phyloP scores from a whole-genome alignment of 768 basidiomycete species.

The Antrodiella citrinella region DNA sequence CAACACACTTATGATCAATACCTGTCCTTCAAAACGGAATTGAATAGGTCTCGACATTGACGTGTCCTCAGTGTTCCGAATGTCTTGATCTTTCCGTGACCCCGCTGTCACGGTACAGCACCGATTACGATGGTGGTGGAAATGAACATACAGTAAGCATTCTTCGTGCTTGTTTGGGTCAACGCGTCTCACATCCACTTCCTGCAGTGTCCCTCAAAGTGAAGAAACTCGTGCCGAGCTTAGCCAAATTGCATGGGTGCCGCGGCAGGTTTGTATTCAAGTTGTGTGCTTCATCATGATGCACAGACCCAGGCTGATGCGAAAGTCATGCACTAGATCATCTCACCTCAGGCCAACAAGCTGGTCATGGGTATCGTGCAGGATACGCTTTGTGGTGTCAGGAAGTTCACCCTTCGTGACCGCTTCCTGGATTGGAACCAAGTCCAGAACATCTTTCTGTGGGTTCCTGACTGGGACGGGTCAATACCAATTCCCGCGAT shows the following conservation, averaged over 20 bases:
- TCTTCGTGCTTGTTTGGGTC: background rate
- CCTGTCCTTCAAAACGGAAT: no score
- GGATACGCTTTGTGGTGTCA: constrained; percentile 93
- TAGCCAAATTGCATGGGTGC: constrained; percentile 95
- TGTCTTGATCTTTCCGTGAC: no score
- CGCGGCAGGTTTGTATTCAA: constrained; percentile 70
- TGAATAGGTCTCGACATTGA: no score
- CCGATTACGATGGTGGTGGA: constrained; percentile 99
- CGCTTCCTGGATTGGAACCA: constrained; percentile 91
- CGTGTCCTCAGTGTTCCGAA: no score
- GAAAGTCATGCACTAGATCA: constrained; percentile 52
- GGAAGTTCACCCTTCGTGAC: constrained; percentile 94
- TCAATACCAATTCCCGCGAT: constrained; percentile 85
- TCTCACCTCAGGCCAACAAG: constrained; percentile 98
- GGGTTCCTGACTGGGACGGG: constrained; percentile 99
- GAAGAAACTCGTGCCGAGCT: constrained; percentile 97
- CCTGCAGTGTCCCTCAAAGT: constrained; percentile 80
- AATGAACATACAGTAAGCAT: constrained; percentile 98
- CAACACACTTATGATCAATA: no score
- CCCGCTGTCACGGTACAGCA: constrained; percentile 96
- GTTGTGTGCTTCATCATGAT: background rate
- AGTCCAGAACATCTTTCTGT: constrained; percentile 96
- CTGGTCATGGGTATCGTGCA: constrained; percentile 99
- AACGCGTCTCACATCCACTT: constrained; percentile 2
- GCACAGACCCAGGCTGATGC: constrained; percentile 6